Base-by-base conservation (phyloP, 2,329 filamentous ascomycete species). In the Pyrenochaeta sp. region DNA sequence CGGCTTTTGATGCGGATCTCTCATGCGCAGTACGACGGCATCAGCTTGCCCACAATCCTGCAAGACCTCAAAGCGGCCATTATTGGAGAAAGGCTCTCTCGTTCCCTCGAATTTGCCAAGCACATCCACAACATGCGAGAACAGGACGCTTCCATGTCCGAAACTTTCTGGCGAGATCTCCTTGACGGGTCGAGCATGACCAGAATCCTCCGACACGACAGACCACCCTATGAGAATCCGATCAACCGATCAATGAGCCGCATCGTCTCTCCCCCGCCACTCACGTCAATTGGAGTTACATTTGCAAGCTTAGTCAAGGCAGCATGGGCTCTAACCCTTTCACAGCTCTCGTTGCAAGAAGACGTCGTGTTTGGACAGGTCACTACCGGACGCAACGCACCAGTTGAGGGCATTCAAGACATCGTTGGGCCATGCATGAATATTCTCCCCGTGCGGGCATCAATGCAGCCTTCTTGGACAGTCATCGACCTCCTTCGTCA, bases 231-330 rank as follows among this genome's bases (percentile, higher is more conserved):
- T 37, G 47, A 49, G 22, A 39, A 39, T 39, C 13, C 36, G 36
- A 30, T 47, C 34, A 48, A 30, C 27, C 19, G 19, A 19, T 19
- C 19, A 19, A 19, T 19, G 19, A 19, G 19, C 19, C 19, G 19
- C 19, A 19, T 19, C 19, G 36, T 39, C 12, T 12, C 13, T 13
- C 12, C 19, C 36, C 13, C 13, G 12, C 19, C 12, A 5, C 19
- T 45, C 24, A 13, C 49, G 8, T n/a, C 52, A 24, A 15, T n/a
- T 5, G 42, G 44, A 52, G 63, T 72, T 43, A 75, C 72, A 13
- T 62, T 65, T 8, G 76, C 78, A 5, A 79, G 73, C 1, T 43
- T 79, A 13, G 56, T 80, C 60, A 79, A 79, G 52, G 73, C 75
- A 3, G 78, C 78, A 2, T 80, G 78, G 78, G 70, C 77, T 0